Conservation (phyloP, 176 grass and related monocot species). For the Tuctoria greenei region DNA sequence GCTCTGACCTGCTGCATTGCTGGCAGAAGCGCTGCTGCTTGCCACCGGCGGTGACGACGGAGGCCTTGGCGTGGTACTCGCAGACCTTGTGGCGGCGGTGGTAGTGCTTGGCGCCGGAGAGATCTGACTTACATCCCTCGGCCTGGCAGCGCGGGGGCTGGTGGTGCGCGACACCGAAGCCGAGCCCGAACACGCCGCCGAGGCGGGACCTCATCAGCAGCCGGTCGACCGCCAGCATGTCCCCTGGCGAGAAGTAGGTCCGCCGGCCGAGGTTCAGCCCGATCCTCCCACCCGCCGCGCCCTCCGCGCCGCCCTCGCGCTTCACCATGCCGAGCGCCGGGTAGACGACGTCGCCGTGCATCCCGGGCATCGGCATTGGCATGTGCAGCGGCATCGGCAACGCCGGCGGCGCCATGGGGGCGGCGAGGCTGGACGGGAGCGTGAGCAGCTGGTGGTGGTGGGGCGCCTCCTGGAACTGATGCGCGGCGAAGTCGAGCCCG, state of each 20-base stretch:
- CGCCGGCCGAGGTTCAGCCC: slow-evolving; percentile 83
- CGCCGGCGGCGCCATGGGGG: slow-evolving; percentile 27
- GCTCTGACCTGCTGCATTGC: slow-evolving; percentile 73
- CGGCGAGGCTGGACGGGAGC: slow-evolving; percentile 20
- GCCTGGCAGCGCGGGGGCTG: slow-evolving; percentile 77
- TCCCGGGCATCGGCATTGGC: background rate
- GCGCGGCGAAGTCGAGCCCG: slow-evolving; percentile 44
- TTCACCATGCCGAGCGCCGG: slow-evolving; percentile 58
- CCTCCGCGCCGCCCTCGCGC: slow-evolving; percentile 46
- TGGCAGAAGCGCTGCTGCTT: slow-evolving; percentile 97
- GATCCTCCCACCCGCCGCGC: slow-evolving; percentile 34
- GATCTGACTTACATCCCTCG: slow-evolving; percentile 80
- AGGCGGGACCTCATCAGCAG: slow-evolving; percentile 50
- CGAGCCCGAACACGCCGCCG: slow-evolving; percentile 51
- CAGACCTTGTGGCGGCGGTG: slow-evolving; percentile 97
- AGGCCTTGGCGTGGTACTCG: slow-evolving; percentile 94
- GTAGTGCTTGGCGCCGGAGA: slow-evolving; percentile 91
- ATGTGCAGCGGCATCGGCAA: slow-evolving; percentile 44
- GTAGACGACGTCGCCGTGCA: slow-evolving; percentile 36
- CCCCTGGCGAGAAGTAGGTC: slow-evolving; percentile 78
- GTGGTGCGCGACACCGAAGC: slow-evolving; percentile 57
- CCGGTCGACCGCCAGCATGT: slow-evolving; percentile 60
- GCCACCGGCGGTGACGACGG: slow-evolving; percentile 60
- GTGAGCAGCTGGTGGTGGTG: slow-evolving; percentile 47
- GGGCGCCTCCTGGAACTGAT: slow-evolving; percentile 35